Evolutionary conservation across 1,139 yeast species (phyloP), one percentile per base, ranked within the genome.

Genomic region (Pichia sp.): DNA sequence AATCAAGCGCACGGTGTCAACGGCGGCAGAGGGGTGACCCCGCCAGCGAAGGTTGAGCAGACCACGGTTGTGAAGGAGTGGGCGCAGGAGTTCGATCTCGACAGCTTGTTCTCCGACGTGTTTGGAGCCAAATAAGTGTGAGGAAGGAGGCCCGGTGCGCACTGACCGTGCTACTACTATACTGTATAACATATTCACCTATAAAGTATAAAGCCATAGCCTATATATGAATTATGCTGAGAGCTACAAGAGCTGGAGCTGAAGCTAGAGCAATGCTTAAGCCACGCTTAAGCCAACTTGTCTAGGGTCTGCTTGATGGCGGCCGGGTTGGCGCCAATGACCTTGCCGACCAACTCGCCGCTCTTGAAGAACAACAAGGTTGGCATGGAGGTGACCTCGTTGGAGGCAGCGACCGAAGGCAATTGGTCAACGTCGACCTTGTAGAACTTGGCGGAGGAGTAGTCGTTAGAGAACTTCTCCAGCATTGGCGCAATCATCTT

Each of bases 41-140:
- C 63, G n/a, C 54, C 56, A 10, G 66, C 61, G 29, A 80, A 76
- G 68, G 80, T 78, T 46, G 95, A 87, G 64, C 87, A 87, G 67
- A 87, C 95, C 50, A 83, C 88, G 15, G 81, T 93, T 64, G 99
- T 95, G 26, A 74, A 79, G n/a, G 79, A 82, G 63, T 93, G 99
- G 98, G 87, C 98, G 15, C 80, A 88, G 69, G 99, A 92, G 72
- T 92, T 93, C 68, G 96, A 90, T 70, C 77, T 93, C 63, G 97
- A 89, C 67, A 90, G 90, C 7, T 76, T 92, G 61, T 83, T 88
- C 67, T 72, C 75, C 10, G 66, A 64, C 54, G 70, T 67, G 38
- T 65, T 64, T 57, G 62, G 62, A 49, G 42, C 23, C 43, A 55
- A 16, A 40, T 40, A 29, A 16, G 15, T 13, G 15, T 15, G 40